phyloP scores from a whole-genome alignment of 345 rosid species.

The Sonneratia alba region DNA sequence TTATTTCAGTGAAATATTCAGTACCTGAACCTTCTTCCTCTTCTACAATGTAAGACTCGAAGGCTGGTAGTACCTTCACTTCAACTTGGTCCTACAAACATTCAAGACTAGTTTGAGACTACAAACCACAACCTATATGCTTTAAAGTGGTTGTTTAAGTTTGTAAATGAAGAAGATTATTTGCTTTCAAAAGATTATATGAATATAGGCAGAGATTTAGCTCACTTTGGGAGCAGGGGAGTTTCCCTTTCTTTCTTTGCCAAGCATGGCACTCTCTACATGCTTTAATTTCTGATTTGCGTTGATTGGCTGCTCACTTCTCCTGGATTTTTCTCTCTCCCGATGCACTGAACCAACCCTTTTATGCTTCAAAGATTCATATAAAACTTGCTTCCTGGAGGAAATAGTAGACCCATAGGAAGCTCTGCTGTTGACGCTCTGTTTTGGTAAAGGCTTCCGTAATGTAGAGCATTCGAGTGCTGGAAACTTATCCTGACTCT shows the following conservation, averaged over 20 bases:
- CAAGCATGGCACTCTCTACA: slow-evolving; percentile 16
- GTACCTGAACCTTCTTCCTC: slow-evolving; percentile 96
- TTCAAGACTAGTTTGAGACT: not conserved
- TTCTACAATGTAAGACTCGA: slow-evolving; percentile 65
- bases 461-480: slow-evolving; percentile 13
- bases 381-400: slow-evolving; percentile 19
- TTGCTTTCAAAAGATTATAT: not conserved
- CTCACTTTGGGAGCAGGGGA: slow-evolving; percentile 24
- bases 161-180: not conserved
- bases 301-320: slow-evolving; percentile 15
- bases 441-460: slow-evolving; percentile 19
- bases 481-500: slow-evolving; percentile 9
- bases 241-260: slow-evolving; percentile 34
- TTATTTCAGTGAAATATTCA: not conserved
- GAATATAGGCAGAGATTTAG: slow-evolving; percentile 1
- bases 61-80: slow-evolving; percentile 44
- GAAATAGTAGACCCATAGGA: slow-evolving; percentile 4
- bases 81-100: slow-evolving; percentile 40
- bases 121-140: not conserved
- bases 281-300: slow-evolving; percentile 22
- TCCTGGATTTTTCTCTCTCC: slow-evolving; percentile 29
- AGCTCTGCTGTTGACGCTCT: slow-evolving; percentile 19
- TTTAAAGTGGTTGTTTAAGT: not conserved
- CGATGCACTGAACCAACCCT: slow-evolving; percentile 21
- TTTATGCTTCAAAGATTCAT: slow-evolving; percentile 22